phyloP scores from a whole-genome alignment of 768 basidiomycete genomes.

The Sarcomyxa edulis region DNA sequence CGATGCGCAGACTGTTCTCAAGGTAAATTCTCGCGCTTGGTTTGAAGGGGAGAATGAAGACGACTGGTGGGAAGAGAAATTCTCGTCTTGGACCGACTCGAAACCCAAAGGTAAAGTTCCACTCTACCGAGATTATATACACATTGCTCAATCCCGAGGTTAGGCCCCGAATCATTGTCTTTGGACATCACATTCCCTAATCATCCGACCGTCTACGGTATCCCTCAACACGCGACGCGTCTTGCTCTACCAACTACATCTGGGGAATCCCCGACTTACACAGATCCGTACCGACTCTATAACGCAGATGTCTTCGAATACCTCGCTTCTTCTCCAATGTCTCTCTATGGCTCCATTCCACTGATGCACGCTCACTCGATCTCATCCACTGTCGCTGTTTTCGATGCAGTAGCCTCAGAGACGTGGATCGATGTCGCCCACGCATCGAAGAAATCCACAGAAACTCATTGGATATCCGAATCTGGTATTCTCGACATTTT shows the following conservation, averaged over 20 bases:
- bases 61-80: conserved; percentile 87
- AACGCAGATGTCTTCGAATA: conserved; percentile 98
- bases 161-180: conserved; percentile 92
- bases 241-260: conserved; percentile 86
- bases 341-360: conserved; percentile 89
- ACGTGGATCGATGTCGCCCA: conserved; percentile 93
- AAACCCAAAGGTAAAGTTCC: conserved; percentile 83
- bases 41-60: conserved; percentile 87
- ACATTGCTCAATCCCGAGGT: conserved; percentile 1
- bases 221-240: conserved; percentile 92
- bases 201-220: conserved; percentile 89
- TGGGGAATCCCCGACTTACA: conserved; percentile 70
- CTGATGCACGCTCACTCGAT: conserved; percentile 90
- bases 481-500: conserved; percentile 95
- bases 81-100: conserved; percentile 80
- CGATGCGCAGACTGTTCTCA: conserved; percentile 47
- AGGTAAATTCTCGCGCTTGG: conserved; percentile 60
- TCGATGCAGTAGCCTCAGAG: conserved; percentile 85
- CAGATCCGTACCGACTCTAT: conserved; percentile 91
- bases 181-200: conserved; percentile 92
- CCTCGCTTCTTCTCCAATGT: conserved; percentile 68
- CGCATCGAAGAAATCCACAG: conserved; percentile 57
- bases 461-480: conserved; percentile 97
- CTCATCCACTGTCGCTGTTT: conserved; percentile 84
- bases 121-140: background rate